Evolutionary conservation across 2,329 filamentous ascomycete species (phyloP), one percentile per base, ranked within the genome.

Genomic region (Hansfordia pulvinata): DNA sequence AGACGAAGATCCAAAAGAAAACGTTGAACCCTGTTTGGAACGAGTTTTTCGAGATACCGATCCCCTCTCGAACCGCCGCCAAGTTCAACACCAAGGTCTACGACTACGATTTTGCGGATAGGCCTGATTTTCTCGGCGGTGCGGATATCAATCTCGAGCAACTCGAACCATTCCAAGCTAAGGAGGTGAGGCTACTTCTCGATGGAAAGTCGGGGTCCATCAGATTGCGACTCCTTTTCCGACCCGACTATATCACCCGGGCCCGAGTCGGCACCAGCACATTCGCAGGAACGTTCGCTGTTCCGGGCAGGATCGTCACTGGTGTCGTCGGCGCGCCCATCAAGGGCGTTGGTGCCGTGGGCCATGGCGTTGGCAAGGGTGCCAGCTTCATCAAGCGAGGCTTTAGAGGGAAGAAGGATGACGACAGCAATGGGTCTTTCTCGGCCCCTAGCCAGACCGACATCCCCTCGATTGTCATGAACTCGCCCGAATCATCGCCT

Each of bases 71-170:
- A 31, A 93, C 85, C 10, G 84, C 68, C 0, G 80, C 86, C 19
- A 71, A 90, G 15, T 90, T 98, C 54, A 66, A 65, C 17, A 74
- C 84, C 43, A 80, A 82, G 30, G 76, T 96, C 3, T 93, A 77
- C 49, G 90, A 98, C 47, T 98, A 88, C 71, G 90, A 98, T 50
- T 93, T 96, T 60, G 88, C 83, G 25, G 85, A 93, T 50, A 88
- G 86, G 53, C 84, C 86, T 2, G 90, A 98, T 52, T 81, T 79
- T 48, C 59, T 98, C n/a, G 90, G 90, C 23, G 68, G 64, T 32
- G 65, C 83, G 1, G 56, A 60, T 4, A 83, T 98, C 44, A 75
- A 83, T 40, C 66, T 98, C 10, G 72, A 78, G 26, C 54, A 74
- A 17, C 63, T 98, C 6, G 84, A 93, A 41, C 90, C 90, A 0